A percentile compares a stretch with the other conserved stretches of the same genome.
Evolutionary conservation across 345 rosid genomes (phyloP).

Genomic region (Excoecaria agallocha): DNA sequence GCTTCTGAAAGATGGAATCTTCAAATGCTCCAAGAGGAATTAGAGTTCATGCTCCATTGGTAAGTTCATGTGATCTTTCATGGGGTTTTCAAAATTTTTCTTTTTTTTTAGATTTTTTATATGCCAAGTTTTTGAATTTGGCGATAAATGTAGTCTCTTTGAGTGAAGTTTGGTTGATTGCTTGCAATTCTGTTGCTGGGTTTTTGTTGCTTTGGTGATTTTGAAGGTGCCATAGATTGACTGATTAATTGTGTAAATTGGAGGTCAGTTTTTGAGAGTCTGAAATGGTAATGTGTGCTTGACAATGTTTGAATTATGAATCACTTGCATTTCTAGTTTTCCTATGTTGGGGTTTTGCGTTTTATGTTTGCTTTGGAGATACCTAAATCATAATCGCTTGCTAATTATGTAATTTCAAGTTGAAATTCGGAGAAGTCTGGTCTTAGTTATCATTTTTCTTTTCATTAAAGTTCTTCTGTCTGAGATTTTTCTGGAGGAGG

Average conservation of each 20-base stretch:
- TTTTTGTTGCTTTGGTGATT: neutral
- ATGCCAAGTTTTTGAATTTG: slow-evolving; percentile 3
- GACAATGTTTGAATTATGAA: too few relatives aligned
- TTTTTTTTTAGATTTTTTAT: neutral
- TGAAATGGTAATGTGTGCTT: neutral
- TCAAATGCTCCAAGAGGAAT: slow-evolving; percentile 22
- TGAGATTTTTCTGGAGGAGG: too few relatives aligned
- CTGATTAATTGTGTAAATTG: neutral
- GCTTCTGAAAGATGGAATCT: slow-evolving; percentile 17
- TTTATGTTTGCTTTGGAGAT: too few relatives aligned
- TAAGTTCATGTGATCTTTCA: slow-evolving; percentile 13
- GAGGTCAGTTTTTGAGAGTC: neutral
- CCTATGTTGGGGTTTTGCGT: too few relatives aligned
- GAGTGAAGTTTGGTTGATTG: neutral
- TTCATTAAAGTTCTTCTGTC: too few relatives aligned
- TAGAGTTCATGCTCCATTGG: slow-evolving; percentile 24
- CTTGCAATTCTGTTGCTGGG: slow-evolving; percentile 4
- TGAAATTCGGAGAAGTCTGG: too few relatives aligned
- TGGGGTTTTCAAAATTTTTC: neutral
- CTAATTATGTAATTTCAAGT: too few relatives aligned
- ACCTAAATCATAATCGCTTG: too few relatives aligned
- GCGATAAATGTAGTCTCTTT: slow-evolving; percentile 1
- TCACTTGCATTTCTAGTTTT: too few relatives aligned
- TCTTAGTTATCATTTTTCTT: too few relatives aligned
- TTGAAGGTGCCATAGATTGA: neutral